These are phyloP conservation scores for Osmozyma mogii DNA, from an alignment of 805 yeast species.

Conservation along the genomic window DNA sequence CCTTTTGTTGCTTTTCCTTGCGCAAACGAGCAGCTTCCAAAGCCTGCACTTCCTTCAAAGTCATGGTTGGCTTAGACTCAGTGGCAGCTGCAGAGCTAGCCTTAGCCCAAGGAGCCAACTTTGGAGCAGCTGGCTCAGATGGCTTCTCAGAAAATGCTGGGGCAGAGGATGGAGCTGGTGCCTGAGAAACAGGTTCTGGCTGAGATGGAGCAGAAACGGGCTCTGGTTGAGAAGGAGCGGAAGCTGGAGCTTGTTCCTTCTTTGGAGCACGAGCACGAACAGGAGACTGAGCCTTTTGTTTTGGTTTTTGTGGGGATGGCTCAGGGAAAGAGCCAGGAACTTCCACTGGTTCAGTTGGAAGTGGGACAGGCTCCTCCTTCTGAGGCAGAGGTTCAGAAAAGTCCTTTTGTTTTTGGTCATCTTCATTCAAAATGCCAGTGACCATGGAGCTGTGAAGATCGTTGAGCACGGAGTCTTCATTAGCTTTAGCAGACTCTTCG, in stretches of 20 bases:
- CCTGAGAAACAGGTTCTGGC: not conserved
- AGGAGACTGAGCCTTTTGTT: not conserved
- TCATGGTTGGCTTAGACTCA: slow-evolving; percentile 28
- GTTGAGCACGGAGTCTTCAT: slow-evolving; percentile 25
- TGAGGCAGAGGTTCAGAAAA: no score
- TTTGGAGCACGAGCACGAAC: not conserved
- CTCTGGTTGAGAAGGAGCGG: slow-evolving; percentile 1
- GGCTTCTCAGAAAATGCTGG: slow-evolving; percentile 10
- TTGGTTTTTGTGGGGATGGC: not conserved
- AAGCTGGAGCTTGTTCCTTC: not conserved
- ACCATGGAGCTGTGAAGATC: slow-evolving; percentile 34
- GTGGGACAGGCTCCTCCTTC: not conserved
- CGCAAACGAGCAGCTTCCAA: slow-evolving; percentile 38
- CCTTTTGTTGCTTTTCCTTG: slow-evolving; percentile 31
- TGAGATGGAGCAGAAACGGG: slow-evolving; percentile 1
- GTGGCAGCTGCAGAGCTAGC: slow-evolving; percentile 12
- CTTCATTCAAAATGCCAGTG: slow-evolving; percentile 31
- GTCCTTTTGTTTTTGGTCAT: slow-evolving; percentile 5
- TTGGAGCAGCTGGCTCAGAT: slow-evolving; percentile 9
- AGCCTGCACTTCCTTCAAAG: slow-evolving; percentile 45
- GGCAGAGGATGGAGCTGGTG: not conserved
- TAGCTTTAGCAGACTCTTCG: slow-evolving; percentile 4
- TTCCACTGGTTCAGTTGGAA: not conserved
- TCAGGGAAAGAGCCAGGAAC: no score
- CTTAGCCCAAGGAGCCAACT: slow-evolving; percentile 52